phyloP scores from a whole-genome alignment of 257 asterid genomes.

The Euphrasia confusa region DNA sequence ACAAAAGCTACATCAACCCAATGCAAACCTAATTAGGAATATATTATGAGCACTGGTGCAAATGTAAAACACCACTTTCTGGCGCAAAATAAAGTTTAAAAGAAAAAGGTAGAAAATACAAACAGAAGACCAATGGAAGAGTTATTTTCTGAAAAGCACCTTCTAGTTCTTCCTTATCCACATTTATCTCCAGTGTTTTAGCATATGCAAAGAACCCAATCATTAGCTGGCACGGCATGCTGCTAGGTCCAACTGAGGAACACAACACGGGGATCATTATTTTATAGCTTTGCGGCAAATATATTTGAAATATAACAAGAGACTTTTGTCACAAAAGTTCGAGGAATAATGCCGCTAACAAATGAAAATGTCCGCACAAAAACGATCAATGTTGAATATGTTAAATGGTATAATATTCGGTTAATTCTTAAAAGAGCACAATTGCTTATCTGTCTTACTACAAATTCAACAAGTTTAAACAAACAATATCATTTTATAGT shows the following conservation, averaged over 20 bases:
- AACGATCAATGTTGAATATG: too few species aligned
- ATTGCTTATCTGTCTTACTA: too few species aligned
- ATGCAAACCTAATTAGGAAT: neutral
- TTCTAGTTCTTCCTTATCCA: conserved; percentile 81
- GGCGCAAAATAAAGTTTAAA: too few species aligned
- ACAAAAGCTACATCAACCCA: neutral
- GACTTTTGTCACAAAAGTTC: neutral
- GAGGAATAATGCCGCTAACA: too few species aligned
- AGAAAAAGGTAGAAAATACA: neutral
- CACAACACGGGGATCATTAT: conserved; percentile 18
- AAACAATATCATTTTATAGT: too few species aligned
- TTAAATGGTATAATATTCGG: too few species aligned
- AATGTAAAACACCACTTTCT: too few species aligned
- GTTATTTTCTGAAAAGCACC: conserved; percentile 37
- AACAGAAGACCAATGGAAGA: neutral
- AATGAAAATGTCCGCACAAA: too few species aligned
- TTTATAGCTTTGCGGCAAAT: neutral
- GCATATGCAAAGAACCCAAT: conserved; percentile 89
- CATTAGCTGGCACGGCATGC: conserved; percentile 98
- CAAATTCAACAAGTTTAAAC: too few species aligned
- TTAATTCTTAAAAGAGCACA: too few species aligned
- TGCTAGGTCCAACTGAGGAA: conserved; percentile 75
- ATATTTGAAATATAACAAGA: conserved; percentile 6
- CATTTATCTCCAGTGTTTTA: conserved; percentile 66
- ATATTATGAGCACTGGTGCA: too few species aligned